These are phyloP conservation scores for Terfezia claveryi DNA, from an alignment of 495 filamentous ascomycete species.

Conservation along the genomic window DNA sequence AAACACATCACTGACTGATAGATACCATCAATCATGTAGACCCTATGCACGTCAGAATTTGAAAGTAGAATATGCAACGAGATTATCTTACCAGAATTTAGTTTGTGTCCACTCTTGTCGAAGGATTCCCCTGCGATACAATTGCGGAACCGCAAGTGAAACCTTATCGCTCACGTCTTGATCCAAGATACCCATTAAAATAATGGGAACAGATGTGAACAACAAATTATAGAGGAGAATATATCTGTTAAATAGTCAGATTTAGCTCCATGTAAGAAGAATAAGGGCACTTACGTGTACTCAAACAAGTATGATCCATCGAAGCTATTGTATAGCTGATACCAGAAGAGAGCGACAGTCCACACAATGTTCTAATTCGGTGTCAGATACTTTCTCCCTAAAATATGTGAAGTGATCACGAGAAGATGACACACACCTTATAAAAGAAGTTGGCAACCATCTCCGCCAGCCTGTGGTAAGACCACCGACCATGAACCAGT, in stretches of 20 bases:
- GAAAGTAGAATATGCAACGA: neutral
- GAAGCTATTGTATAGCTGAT: slow-evolving; percentile 83
- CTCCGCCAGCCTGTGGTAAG: slow-evolving; percentile 79
- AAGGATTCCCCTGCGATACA: slow-evolving; percentile 91
- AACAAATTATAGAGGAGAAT: slow-evolving; percentile 89
- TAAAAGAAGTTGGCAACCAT: slow-evolving; percentile 99
- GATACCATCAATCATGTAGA: slow-evolving; percentile 85
- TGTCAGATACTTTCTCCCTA: slow-evolving; percentile 2
- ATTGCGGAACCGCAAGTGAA: slow-evolving; percentile 78
- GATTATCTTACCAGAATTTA: slow-evolving; percentile 69
- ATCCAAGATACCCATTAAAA: slow-evolving; percentile 91
- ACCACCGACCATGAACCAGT: slow-evolving; percentile 92
- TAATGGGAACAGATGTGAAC: slow-evolving; percentile 88
- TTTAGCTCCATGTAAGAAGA: neutral
- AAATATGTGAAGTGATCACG: neutral
- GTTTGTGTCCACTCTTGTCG: slow-evolving; percentile 88
- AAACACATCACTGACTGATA: slow-evolving; percentile 88
- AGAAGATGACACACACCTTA: slow-evolving; percentile 33
- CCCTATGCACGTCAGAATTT: slow-evolving; percentile 33
- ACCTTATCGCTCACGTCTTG: slow-evolving; percentile 92
- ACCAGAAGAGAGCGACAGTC: slow-evolving; percentile 97
- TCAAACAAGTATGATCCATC: slow-evolving; percentile 93
- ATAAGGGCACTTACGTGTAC: slow-evolving; percentile 33
- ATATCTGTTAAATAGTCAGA: slow-evolving; percentile 26
- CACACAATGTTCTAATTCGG: slow-evolving; percentile 70